Conservation (phyloP, 805 yeast genomes). For the Cephaloascus fragrans region DNA sequence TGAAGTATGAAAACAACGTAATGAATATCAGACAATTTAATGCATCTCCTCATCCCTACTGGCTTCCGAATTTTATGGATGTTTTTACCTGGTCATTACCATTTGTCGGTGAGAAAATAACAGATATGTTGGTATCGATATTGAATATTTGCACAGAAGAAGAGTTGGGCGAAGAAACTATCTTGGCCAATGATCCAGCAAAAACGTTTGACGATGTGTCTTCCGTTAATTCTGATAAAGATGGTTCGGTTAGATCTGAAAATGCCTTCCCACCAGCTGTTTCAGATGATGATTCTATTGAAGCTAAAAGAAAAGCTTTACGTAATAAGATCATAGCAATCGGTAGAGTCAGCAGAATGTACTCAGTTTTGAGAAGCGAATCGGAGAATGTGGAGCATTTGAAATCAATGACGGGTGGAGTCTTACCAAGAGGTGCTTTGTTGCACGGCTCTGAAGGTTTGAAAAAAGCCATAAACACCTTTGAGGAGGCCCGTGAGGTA, state of each 20-base stretch:
- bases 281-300: conserved; percentile 11
- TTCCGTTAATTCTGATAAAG: conserved; percentile 1
- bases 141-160: conserved; percentile 93
- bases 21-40: conserved; percentile 95
- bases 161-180: conserved; percentile 72
- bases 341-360: conserved; percentile 93
- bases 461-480: conserved; percentile 54
- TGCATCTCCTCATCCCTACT: conserved; percentile 89
- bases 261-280: background rate
- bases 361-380: conserved; percentile 78
- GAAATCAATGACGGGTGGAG: conserved; percentile 65
- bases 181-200: conserved; percentile 33
- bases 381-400: conserved; percentile 77
- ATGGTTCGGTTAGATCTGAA: background rate
- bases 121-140: conserved; percentile 85
- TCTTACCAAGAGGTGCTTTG: conserved; percentile 77
- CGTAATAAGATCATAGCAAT: conserved; percentile 89
- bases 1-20: conserved; percentile 83
- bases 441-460: conserved; percentile 79
- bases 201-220: conserved; percentile 15
- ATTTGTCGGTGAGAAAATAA: conserved; percentile 92
- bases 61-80: conserved; percentile 95
- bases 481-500: conserved; percentile 74
- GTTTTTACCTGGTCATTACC: conserved; percentile 97
- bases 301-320: conserved; percentile 39